These are phyloP conservation scores for Schizopora paradoxa DNA, from an alignment of 1,284 basidiomycete genomes.

Conservation along the genomic window DNA sequence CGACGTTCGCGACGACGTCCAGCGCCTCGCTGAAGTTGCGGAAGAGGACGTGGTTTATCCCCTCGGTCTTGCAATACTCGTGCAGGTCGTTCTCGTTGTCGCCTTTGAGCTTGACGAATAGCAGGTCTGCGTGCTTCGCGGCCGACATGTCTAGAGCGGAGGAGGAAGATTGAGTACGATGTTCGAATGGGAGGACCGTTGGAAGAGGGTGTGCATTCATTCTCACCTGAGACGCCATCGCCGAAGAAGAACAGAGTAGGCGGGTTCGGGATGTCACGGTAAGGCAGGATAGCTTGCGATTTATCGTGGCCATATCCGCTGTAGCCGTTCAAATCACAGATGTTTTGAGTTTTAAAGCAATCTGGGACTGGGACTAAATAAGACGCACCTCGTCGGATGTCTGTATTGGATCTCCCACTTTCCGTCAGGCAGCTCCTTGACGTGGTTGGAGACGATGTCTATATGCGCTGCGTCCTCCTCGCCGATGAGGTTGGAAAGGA, in stretches of 20 bases:
- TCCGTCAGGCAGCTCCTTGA: conserved; percentile 57
- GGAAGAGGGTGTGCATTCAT: neutral
- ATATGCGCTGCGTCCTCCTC: conserved; percentile 70
- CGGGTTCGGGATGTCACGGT: conserved; percentile 60
- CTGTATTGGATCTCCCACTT: conserved; percentile 85
- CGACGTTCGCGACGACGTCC: conserved; percentile 57
- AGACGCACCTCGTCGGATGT: conserved; percentile 74
- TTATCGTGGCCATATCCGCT: conserved; percentile 92
- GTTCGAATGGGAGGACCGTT: conserved; percentile 6
- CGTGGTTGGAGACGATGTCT: conserved; percentile 88
- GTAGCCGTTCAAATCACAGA: neutral
- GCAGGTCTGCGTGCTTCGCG: conserved; percentile 81
- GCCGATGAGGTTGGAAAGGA: conserved; percentile 75
- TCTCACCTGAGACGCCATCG: conserved; percentile 84
- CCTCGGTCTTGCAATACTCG: conserved; percentile 66
- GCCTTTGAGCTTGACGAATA: conserved; percentile 83
- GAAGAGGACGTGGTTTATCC: conserved; percentile 67
- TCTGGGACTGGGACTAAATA: neutral
- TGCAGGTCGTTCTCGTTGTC: conserved; percentile 83
- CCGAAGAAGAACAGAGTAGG: conserved; percentile 93
- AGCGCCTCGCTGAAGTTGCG: conserved; percentile 58
- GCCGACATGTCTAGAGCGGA: conserved; percentile 73
- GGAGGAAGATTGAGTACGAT: conserved; percentile 2
- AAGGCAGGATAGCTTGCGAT: conserved; percentile 85
- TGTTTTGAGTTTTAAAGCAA: neutral